phyloP scores from a whole-genome alignment of 208 protist genomes.

The Crithidia expoeki region DNA sequence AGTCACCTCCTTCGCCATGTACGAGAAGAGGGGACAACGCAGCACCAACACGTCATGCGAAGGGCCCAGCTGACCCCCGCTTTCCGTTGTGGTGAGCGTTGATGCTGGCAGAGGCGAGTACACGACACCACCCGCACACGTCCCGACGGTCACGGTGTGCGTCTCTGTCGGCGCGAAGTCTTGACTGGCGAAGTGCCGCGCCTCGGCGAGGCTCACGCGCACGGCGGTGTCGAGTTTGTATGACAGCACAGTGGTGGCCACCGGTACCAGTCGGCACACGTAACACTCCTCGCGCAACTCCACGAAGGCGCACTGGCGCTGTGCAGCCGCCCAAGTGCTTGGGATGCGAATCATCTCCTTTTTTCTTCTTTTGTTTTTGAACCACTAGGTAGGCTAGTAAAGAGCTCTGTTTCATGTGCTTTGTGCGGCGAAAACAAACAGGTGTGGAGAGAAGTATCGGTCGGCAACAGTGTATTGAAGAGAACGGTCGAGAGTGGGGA shows the following conservation, averaged over 20 bases:
- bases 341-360: slow-evolving; percentile 59
- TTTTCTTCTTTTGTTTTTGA: too few species aligned
- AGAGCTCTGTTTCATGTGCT: too few species aligned
- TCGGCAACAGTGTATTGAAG: too few species aligned
- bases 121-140: neutral
- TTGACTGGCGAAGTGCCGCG: slow-evolving; percentile 42
- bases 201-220: slow-evolving; percentile 22
- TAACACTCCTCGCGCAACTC: slow-evolving; percentile 43
- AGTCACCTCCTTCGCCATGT: slow-evolving; percentile 30
- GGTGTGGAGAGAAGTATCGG: too few species aligned
- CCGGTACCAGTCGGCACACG: slow-evolving; percentile 37
- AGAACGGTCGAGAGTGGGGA: too few species aligned
- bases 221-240: slow-evolving; percentile 31
- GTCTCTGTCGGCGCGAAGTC: slow-evolving; percentile 52
- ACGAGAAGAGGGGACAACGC: slow-evolving; percentile 24
- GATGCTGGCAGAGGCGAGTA: slow-evolving; percentile 6
- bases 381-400: too few species aligned
- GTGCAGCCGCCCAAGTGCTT: slow-evolving; percentile 47
- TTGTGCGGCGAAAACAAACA: too few species aligned
- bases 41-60: slow-evolving; percentile 17
- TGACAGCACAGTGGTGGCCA: slow-evolving; percentile 16
- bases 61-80: neutral
- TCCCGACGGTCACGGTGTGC: slow-evolving; percentile 23
- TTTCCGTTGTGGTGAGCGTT: too few species aligned
- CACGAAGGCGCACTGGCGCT: slow-evolving; percentile 43